Percentiles rank a stretch among this genome's conserved stretches.
Evolutionary conservation across 169 alveolate species (phyloP).

Genomic region (Cryptosporidium xiaoi): DNA sequence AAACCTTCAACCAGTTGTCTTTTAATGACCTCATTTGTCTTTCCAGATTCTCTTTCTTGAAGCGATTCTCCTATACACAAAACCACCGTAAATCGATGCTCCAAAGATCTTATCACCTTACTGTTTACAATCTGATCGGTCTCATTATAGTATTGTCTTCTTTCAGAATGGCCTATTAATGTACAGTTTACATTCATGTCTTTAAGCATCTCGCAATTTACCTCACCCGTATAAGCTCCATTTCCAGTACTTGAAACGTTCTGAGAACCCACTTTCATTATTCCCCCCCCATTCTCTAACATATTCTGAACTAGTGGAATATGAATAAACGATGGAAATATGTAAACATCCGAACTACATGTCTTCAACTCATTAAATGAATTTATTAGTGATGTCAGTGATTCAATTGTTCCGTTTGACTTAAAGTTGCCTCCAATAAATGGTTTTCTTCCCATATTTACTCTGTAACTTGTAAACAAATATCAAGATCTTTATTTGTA

Average conservation of each 20-base stretch:
- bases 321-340: constrained; percentile 91
- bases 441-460: constrained; percentile 84
- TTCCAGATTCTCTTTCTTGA: constrained; percentile 93
- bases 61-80: constrained; percentile 97
- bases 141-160: constrained; percentile 94
- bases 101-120: constrained; percentile 90
- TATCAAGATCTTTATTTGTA: no score
- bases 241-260: constrained; percentile 91
- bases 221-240: constrained; percentile 99
- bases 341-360: constrained; percentile 15
- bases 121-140: constrained; percentile 93
- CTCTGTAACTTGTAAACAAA: neutral
- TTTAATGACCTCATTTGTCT: constrained; percentile 91
- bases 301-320: constrained; percentile 82
- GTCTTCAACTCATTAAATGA: constrained; percentile 79
- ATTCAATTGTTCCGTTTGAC: constrained; percentile 91
- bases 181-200: constrained; percentile 94
- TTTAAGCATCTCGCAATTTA: constrained; percentile 91
- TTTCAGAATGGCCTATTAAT: constrained; percentile 97
- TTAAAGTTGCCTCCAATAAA: constrained; percentile 97
- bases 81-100: constrained; percentile 87
- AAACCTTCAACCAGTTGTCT: constrained; percentile 84
- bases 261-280: constrained; percentile 90
- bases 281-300: constrained; percentile 52
- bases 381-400: constrained; percentile 83